Percentiles rank a stretch among this genome's conserved stretches.
These are phyloP conservation scores for Paraphaeosphaeria sporulosa DNA, from an alignment of 2,329 filamentous ascomycete species.

Conservation along the genomic window DNA sequence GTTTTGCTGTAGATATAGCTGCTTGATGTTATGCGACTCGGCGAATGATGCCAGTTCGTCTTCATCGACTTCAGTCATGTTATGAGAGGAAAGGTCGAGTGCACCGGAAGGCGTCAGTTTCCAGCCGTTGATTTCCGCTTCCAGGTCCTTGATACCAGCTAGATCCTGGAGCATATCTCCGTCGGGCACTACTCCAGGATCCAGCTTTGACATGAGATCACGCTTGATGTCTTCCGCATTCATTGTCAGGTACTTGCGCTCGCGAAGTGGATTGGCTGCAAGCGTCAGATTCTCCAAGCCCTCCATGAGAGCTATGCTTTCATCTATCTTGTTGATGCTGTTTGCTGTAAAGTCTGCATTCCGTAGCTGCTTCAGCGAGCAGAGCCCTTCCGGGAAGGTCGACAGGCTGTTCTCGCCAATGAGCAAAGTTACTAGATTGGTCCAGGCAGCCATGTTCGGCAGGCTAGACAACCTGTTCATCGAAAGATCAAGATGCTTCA, in stretches of 20 bases:
- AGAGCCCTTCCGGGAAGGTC: constrained; percentile 78
- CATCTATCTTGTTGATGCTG: constrained; percentile 77
- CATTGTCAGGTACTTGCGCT: constrained; percentile 85
- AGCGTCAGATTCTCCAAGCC: constrained; percentile 77
- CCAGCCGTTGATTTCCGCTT: constrained; percentile 31
- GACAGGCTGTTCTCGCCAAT: constrained; percentile 84
- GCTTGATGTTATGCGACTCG: constrained; percentile 57
- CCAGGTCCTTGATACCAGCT: constrained; percentile 13
- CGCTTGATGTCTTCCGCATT: constrained; percentile 82
- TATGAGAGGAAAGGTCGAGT: constrained; percentile 53
- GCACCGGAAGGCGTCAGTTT: constrained; percentile 46
- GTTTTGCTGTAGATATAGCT: constrained; percentile 79
- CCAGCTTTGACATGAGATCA: constrained; percentile 71
- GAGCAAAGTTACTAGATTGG: constrained; percentile 73
- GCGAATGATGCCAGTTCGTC: constrained; percentile 52
- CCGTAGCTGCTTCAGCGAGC: constrained; percentile 70
- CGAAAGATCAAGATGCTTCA: constrained; percentile 79
- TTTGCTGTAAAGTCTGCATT: constrained; percentile 87
- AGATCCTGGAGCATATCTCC: constrained; percentile 10
- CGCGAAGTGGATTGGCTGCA: constrained; percentile 86
- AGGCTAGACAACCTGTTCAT: constrained; percentile 79
- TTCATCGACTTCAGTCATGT: constrained; percentile 50
- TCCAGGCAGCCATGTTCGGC: constrained; percentile 78
- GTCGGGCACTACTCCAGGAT: constrained; percentile 53
- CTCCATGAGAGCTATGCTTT: constrained; percentile 81